These are phyloP conservation scores for Selenicereus undatus DNA, from an alignment of 148 eudicot genomes.

Conservation along the genomic window DNA sequence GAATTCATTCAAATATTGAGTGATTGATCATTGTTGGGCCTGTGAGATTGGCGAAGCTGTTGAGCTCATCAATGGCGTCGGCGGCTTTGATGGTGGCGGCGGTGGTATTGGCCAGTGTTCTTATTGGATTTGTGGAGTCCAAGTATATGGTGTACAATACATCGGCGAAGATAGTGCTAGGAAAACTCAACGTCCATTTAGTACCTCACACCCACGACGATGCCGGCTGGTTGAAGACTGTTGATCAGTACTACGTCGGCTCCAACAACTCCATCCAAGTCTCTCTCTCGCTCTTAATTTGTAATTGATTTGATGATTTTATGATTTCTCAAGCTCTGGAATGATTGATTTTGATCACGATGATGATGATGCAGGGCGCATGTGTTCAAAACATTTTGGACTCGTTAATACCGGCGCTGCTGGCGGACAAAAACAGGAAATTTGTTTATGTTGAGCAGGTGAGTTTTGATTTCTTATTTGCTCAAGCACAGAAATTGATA, in stretches of 20 bases:
- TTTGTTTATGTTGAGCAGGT: conserved; percentile 89
- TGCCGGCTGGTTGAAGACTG: conserved; percentile 92
- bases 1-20: background rate
- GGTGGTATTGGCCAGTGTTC: conserved; percentile 6
- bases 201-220: conserved; percentile 91
- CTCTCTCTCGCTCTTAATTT: background rate
- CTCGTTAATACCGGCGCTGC: conserved; percentile 74
- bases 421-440: conserved; percentile 80
- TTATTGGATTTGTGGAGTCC: conserved; percentile 34
- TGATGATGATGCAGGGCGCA: conserved; percentile 47
- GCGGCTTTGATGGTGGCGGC: conserved; percentile 1
- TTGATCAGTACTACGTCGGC: conserved; percentile 94
- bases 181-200: conserved; percentile 78
- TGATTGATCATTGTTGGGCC: background rate
- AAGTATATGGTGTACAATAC: conserved; percentile 67
- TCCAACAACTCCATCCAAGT: conserved; percentile 91
- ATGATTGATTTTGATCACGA: conserved; percentile 8
- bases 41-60: background rate
- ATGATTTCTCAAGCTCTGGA: too few species aligned
- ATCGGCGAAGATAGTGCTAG: conserved; percentile 43
- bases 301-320: too few species aligned
- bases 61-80: conserved; percentile 19
- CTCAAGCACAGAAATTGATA: background rate
- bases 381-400: conserved; percentile 82
- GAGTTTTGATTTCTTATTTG: conserved; percentile 4